Percentiles rank a stretch among this genome's conserved stretches.
Conservation (phyloP, 2,329 filamentous ascomycete species). For the Cladosporium austrohemisphaericum region DNA sequence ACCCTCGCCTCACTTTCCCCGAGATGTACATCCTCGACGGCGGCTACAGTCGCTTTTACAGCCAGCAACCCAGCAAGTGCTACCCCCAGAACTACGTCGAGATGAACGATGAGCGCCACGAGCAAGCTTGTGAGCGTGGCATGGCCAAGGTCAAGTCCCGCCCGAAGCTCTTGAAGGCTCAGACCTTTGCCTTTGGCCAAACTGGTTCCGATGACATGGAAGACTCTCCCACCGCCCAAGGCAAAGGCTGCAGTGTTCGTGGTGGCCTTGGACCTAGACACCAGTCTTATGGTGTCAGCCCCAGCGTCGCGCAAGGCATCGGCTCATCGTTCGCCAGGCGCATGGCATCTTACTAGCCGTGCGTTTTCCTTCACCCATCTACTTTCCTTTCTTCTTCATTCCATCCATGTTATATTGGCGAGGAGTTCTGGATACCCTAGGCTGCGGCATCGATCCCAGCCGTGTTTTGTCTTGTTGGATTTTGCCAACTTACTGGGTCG, state of each 20-base stretch:
- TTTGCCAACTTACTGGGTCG: not conserved
- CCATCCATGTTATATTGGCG: constrained; percentile 10
- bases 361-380: not conserved
- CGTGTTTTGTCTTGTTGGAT: constrained; percentile 8
- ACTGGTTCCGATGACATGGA: constrained; percentile 55
- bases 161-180: constrained; percentile 78
- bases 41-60: constrained; percentile 91
- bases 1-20: constrained; percentile 87
- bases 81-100: constrained; percentile 94
- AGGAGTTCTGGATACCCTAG: constrained; percentile 15
- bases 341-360: constrained; percentile 34
- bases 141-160: constrained; percentile 89
- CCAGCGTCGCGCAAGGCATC: constrained; percentile 30
- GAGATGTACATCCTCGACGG: constrained; percentile 97
- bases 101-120: constrained; percentile 91
- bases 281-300: constrained; percentile 29
- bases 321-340: constrained; percentile 31
- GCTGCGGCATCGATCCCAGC: not conserved
- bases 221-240: constrained; percentile 57
- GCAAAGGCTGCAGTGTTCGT: constrained; percentile 16
- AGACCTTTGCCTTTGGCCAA: constrained; percentile 93
- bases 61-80: constrained; percentile 72
- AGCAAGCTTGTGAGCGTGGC: constrained; percentile 87
- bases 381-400: constrained; percentile 1
- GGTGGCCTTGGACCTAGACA: constrained; percentile 27